Evolutionary conservation across 2,329 filamentous ascomycete genomes (phyloP).

Genomic region (Arthrobotrys sinensis): DNA sequence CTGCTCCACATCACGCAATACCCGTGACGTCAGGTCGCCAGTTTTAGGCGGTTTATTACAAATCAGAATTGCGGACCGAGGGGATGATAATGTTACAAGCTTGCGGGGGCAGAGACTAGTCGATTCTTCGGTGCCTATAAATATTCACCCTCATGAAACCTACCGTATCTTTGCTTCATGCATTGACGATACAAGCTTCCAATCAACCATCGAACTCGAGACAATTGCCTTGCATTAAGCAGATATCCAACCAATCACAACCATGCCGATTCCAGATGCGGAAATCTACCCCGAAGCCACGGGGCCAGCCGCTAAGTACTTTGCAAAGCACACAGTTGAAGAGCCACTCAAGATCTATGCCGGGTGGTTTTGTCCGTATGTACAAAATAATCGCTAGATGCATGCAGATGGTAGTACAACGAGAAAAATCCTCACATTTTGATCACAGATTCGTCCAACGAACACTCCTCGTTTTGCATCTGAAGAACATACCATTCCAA

Average conservation of each 20-base stretch:
- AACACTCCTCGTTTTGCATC: conserved; percentile 30
- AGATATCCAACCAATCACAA: neutral
- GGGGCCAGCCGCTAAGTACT: conserved; percentile 44
- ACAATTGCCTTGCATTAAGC: neutral
- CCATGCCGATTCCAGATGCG: conserved; percentile 50
- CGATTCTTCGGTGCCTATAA: neutral
- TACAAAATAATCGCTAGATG: neutral
- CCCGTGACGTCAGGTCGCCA: conserved; percentile 23
- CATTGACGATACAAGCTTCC: neutral
- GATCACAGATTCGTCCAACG: conserved; percentile 43
- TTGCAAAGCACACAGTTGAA: conserved; percentile 65
- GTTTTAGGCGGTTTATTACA: conserved; percentile 10
- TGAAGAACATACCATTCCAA: conserved; percentile 71
- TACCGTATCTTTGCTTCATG: too few species aligned
- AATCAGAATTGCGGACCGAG: conserved; percentile 15
- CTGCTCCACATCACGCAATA: conserved; percentile 32
- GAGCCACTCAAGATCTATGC: conserved; percentile 78
- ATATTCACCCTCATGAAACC: neutral
- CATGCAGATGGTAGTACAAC: neutral
- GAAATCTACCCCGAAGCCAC: conserved; percentile 56
- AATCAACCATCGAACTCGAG: neutral
- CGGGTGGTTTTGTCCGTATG: conserved; percentile 79
- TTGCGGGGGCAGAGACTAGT: too few species aligned
- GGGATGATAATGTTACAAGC: neutral
- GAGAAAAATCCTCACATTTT: conserved; percentile 2